Conservation (phyloP, 805 yeast species). For the Candida sanyiensis region DNA sequence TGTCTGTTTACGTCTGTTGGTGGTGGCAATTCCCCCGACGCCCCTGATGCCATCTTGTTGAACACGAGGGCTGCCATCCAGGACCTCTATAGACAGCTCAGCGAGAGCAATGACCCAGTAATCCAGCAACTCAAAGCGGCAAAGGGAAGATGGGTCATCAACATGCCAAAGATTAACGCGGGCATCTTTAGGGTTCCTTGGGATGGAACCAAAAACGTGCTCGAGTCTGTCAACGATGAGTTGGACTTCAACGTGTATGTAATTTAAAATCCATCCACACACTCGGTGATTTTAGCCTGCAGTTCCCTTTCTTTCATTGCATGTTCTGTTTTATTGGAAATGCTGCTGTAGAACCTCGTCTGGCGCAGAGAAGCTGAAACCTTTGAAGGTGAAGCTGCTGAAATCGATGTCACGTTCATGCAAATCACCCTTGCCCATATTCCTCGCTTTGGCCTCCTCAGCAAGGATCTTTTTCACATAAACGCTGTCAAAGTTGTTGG, state of each 20-base stretch:
- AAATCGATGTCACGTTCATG: constrained; percentile 9
- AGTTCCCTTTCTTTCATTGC: not conserved
- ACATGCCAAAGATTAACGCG: constrained; percentile 75
- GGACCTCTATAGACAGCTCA: constrained; percentile 39
- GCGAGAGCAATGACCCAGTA: not conserved
- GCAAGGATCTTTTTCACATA: constrained; percentile 53
- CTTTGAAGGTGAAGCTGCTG: constrained; percentile 29
- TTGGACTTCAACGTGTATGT: constrained; percentile 43
- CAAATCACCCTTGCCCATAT: not conserved
- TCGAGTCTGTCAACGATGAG: constrained; percentile 29
- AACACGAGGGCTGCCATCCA: constrained; percentile 46
- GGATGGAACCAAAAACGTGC: constrained; percentile 54
- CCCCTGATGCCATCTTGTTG: constrained; percentile 40
- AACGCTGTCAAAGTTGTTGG: constrained; percentile 74
- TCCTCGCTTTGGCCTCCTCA: constrained; percentile 1
- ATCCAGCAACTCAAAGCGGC: constrained; percentile 2
- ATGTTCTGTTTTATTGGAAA: not conserved
- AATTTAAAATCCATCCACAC: constrained; percentile 17
- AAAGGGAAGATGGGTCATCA: constrained; percentile 29
- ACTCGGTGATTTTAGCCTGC: not conserved
- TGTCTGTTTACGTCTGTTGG: constrained; percentile 69
- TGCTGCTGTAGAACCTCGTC: constrained; percentile 31
- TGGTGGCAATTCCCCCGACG: constrained; percentile 39
- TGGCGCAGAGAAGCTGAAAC: constrained; percentile 42
- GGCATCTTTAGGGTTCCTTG: constrained; percentile 81